Evolutionary conservation across 2,329 filamentous ascomycete genomes (phyloP).

Genomic region (Thielaviopsis musarum): DNA sequence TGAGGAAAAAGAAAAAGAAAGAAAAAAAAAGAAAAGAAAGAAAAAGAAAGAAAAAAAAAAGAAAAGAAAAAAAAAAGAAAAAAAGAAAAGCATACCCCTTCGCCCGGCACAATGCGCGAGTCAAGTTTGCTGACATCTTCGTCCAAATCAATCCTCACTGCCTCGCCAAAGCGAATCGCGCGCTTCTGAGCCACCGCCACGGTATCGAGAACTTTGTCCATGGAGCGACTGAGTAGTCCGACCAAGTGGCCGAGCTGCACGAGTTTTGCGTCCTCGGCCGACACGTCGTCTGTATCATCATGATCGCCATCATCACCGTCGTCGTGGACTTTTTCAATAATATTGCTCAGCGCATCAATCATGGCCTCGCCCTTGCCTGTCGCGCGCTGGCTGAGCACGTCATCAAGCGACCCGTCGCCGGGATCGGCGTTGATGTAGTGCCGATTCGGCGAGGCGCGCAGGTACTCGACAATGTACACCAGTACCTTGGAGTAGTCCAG

Average conservation of each 20-base stretch:
- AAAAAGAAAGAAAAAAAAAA: too few relatives aligned
- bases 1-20: constrained; percentile 8
- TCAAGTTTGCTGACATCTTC: constrained; percentile 35
- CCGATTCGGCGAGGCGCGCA: constrained; percentile 48
- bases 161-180: constrained; percentile 48
- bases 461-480: constrained; percentile 57
- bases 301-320: constrained; percentile 20
- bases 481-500: constrained; percentile 59
- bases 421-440: constrained; percentile 35
- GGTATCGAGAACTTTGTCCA: constrained; percentile 44
- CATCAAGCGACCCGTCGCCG: constrained; percentile 8
- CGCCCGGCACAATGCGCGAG: constrained; percentile 33
- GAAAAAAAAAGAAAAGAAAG: background rate
- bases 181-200: constrained; percentile 54
- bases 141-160: constrained; percentile 28
- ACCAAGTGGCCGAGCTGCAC: constrained; percentile 49
- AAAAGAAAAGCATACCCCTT: background rate
- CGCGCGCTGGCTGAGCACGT: constrained; percentile 29
- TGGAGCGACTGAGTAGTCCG: constrained; percentile 38
- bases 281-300: constrained; percentile 9
- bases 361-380: background rate
- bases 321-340: constrained; percentile 24
- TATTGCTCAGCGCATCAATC: background rate
- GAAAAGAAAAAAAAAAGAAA: too few relatives aligned
- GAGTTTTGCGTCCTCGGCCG: constrained; percentile 28